phyloP scores from a whole-genome alignment of 352 stramenopile genomes.

The Globisporangium iwayamae region DNA sequence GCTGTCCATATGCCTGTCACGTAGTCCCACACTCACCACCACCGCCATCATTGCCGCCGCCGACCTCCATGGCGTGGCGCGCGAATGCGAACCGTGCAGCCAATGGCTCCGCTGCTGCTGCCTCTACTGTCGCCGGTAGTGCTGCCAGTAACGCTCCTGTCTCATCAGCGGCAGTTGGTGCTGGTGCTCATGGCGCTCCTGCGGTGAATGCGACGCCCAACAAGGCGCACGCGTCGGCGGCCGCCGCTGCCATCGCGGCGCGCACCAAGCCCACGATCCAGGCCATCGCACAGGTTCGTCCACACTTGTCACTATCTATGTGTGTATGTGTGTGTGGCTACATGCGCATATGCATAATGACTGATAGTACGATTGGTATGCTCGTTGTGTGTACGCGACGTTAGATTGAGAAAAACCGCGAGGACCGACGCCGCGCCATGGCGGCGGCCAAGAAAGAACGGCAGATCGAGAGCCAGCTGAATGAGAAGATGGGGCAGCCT shows the following conservation, averaged over 20 bases:
- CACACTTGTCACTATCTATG: neutral
- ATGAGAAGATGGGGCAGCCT: constrained; percentile 77
- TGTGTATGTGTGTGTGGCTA: neutral
- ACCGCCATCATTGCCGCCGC: no score
- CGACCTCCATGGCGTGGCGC: constrained; percentile 29
- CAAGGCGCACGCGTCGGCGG: constrained; percentile 16
- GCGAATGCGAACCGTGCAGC: constrained; percentile 21
- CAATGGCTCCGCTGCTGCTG: neutral
- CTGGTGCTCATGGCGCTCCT: neutral
- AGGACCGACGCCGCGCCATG: constrained; percentile 81
- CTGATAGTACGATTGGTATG: neutral
- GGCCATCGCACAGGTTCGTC: constrained; percentile 49
- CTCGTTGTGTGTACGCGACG: neutral
- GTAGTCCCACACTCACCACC: no score
- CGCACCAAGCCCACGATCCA: constrained; percentile 58
- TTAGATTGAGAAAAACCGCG: constrained; percentile 83
- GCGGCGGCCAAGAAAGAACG: constrained; percentile 83
- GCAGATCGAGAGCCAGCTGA: constrained; percentile 75
- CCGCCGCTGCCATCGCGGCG: constrained; percentile 17
- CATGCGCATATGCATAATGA: neutral
- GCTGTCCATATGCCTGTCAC: no score
- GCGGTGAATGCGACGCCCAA: constrained; percentile 1
- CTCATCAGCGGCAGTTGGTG: neutral
- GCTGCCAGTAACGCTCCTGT: neutral
- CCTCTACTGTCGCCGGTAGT: neutral